phyloP scores from a whole-genome alignment of 805 yeast species.

The Yamadazyma sp. region DNA sequence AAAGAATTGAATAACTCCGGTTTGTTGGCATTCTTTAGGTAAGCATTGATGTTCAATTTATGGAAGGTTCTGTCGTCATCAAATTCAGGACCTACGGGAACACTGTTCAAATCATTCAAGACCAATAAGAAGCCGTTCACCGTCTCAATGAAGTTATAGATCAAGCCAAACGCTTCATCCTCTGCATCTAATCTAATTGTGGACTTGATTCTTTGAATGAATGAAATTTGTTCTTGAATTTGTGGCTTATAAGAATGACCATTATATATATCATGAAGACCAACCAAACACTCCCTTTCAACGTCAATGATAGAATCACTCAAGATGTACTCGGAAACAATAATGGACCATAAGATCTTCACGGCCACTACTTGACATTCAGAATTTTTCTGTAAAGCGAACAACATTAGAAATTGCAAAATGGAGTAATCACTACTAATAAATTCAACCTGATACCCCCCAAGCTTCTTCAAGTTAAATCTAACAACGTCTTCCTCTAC shows the following conservation, averaged over 20 bases:
- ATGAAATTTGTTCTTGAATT: slow-evolving; percentile 50
- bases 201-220: slow-evolving; percentile 50
- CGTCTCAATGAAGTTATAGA: slow-evolving; percentile 52
- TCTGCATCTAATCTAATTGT: slow-evolving; percentile 57
- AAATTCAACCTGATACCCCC: slow-evolving; percentile 72
- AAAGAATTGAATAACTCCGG: slow-evolving; percentile 82
- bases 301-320: slow-evolving; percentile 58
- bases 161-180: slow-evolving; percentile 57
- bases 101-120: slow-evolving; percentile 64
- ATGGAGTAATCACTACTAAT: slow-evolving; percentile 57
- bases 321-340: slow-evolving; percentile 63
- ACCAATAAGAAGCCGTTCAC: slow-evolving; percentile 62
- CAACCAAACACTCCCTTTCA: slow-evolving; percentile 61
- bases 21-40: slow-evolving; percentile 70
- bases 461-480: slow-evolving; percentile 60
- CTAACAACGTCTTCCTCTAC: slow-evolving; percentile 53
- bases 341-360: slow-evolving; percentile 66
- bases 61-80: slow-evolving; percentile 86
- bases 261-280: slow-evolving; percentile 64
- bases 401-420: slow-evolving; percentile 61
- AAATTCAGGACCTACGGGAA: slow-evolving; percentile 80
- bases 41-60: slow-evolving; percentile 71
- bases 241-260: slow-evolving; percentile 58
- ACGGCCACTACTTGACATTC: slow-evolving; percentile 63
- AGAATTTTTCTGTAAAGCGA: slow-evolving; percentile 66